A percentile compares a stretch with the other conserved stretches of the same genome.
phyloP scores from a whole-genome alignment of 331 rosid species.

The Quercus lobata region DNA sequence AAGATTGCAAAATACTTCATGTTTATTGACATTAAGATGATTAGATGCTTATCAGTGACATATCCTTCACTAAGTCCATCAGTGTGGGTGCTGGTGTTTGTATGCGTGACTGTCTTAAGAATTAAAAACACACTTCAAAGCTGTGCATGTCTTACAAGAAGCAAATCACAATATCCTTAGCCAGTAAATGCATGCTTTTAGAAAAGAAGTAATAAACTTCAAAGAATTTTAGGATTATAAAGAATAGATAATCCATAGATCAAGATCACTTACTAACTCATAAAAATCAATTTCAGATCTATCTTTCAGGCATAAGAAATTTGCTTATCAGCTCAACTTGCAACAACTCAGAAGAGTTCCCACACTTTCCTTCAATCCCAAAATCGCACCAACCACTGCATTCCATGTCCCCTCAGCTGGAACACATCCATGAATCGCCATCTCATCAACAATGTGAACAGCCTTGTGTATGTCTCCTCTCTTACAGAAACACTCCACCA shows the following conservation, averaged over 20 bases:
- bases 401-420: constrained; percentile 64
- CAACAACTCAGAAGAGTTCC: constrained; percentile 50
- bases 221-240: background rate
- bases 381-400: constrained; percentile 50
- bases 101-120: no score
- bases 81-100: no score
- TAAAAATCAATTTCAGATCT: background rate
- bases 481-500: constrained; percentile 49
- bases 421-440: constrained; percentile 69
- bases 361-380: constrained; percentile 62
- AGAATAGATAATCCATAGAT: background rate
- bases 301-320: constrained; percentile 28
- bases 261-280: background rate
- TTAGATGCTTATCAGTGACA: no score
- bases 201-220: background rate
- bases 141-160: no score
- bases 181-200: no score
- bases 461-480: constrained; percentile 68
- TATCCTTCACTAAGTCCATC: no score
- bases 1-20: no score
- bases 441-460: constrained; percentile 70
- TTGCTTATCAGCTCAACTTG: constrained; percentile 39
- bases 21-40: no score
- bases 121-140: no score
- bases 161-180: no score